Evolutionary conservation across 768 basidiomycete species (phyloP).

Genomic region (Trametes meyenii): DNA sequence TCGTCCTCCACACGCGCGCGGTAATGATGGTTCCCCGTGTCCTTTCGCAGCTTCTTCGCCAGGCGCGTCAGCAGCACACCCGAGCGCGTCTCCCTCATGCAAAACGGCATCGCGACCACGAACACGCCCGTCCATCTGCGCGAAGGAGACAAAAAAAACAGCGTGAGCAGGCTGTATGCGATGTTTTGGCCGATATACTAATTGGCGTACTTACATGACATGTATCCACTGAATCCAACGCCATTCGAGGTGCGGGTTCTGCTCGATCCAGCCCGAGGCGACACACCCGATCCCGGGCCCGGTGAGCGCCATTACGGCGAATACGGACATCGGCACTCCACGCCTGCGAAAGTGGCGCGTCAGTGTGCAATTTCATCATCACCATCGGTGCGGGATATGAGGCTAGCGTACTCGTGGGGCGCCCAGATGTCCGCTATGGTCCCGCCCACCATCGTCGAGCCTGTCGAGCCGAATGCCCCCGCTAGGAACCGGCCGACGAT

Average conservation of each 20-base stretch:
- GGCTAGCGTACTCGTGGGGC: slow-evolving; percentile 52
- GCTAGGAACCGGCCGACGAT: slow-evolving; percentile 65
- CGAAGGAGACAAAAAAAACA: no score
- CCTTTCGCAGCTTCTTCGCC: slow-evolving; percentile 64
- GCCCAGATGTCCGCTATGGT: slow-evolving; percentile 73
- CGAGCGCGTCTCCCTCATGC: slow-evolving; percentile 75
- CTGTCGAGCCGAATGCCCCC: slow-evolving; percentile 70
- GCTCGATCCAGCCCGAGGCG: slow-evolving; percentile 67
- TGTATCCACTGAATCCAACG: slow-evolving; percentile 87
- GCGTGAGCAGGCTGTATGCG: background rate
- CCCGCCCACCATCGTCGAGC: slow-evolving; percentile 75
- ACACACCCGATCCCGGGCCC: slow-evolving; percentile 68
- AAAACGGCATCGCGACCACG: slow-evolving; percentile 49
- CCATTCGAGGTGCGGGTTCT: slow-evolving; percentile 61
- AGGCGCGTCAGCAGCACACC: slow-evolving; percentile 68
- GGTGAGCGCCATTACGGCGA: slow-evolving; percentile 60
- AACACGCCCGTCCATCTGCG: slow-evolving; percentile 57
- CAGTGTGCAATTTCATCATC: background rate
- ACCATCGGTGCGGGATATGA: background rate
- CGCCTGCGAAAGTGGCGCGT: slow-evolving; percentile 48
- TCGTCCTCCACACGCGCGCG: slow-evolving; percentile 67
- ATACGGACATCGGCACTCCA: slow-evolving; percentile 78
- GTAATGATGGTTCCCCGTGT: slow-evolving; percentile 65
- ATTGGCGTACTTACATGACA: slow-evolving; percentile 49
- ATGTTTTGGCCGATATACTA: background rate